Percentiles rank a stretch among this genome's conserved stretches.
phyloP scores from a whole-genome alignment of 441 rosid genomes.

The Bruguiera hainesii region DNA sequence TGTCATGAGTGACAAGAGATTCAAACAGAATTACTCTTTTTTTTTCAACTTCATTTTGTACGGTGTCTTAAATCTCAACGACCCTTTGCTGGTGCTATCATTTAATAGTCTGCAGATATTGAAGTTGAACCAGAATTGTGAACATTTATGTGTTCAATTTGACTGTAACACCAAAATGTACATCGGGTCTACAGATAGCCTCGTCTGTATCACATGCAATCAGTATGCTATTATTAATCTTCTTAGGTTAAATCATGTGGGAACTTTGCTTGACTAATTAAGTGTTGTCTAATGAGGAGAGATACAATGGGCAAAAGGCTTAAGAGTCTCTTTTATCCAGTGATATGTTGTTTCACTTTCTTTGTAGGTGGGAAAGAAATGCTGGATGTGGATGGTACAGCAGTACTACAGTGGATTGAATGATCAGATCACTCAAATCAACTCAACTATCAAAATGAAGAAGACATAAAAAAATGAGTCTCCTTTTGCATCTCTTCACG shows the following conservation, averaged over 20 bases:
- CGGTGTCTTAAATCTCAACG: no score
- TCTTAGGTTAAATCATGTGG: background rate
- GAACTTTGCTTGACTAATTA: conserved; percentile 3
- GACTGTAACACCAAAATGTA: background rate
- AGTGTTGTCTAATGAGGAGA: conserved; percentile 5
- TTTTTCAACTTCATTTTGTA: no score
- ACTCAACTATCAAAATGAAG: conserved; percentile 18
- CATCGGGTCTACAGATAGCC: background rate
- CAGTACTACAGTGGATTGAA: conserved; percentile 14
- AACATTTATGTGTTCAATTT: conserved; percentile 11
- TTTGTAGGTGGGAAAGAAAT: background rate
- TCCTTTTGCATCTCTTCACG: conserved; percentile 3
- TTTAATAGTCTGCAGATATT: background rate
- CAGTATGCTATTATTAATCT: no score
- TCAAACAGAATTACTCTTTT: no score
- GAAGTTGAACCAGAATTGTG: background rate
- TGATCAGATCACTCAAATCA: conserved; percentile 29
- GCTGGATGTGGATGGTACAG: background rate
- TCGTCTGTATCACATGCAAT: no score
- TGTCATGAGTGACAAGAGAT: no score
- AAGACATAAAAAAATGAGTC: background rate
- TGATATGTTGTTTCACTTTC: background rate
- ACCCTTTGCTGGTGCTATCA: background rate
- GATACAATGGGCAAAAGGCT: background rate
- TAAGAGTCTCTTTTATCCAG: background rate